phyloP scores from a whole-genome alignment of 257 asterid species.

The Primulina tabacum region DNA sequence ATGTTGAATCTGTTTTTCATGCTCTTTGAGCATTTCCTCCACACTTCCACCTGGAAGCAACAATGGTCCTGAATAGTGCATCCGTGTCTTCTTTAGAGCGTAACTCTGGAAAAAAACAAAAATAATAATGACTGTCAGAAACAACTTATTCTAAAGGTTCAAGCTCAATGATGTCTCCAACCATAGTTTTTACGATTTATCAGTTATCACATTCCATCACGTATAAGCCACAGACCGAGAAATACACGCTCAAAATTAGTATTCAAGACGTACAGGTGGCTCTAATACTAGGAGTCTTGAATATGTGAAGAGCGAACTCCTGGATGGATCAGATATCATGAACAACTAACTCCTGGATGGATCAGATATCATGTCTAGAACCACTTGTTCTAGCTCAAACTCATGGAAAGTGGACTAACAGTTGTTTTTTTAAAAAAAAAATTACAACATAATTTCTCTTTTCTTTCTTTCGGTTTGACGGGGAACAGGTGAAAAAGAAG shows the following conservation, averaged over 20 bases:
- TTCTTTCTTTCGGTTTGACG: not conserved
- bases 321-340: not conserved
- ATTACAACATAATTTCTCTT: not conserved
- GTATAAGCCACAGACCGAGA: not conserved
- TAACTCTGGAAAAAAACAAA: slow-evolving; percentile 36
- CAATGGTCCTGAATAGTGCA: slow-evolving; percentile 84
- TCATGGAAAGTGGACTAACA: not conserved
- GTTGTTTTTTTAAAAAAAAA: too few relatives aligned
- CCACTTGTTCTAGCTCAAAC: not conserved
- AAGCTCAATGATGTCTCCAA: not conserved
- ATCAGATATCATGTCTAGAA: not conserved
- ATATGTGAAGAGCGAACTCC: not conserved
- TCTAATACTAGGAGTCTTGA: not conserved
- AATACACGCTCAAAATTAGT: not conserved
- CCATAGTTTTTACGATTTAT: not conserved
- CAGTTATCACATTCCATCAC: not conserved
- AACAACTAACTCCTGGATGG: not conserved
- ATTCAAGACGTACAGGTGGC: not conserved
- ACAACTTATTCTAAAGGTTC: not conserved
- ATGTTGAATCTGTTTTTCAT: slow-evolving; percentile 69
- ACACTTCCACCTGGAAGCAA: slow-evolving; percentile 59
- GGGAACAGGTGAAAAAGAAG: slow-evolving; percentile 2
- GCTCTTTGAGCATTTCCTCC: slow-evolving; percentile 84
- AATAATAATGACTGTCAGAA: not conserved
- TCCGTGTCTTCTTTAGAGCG: slow-evolving; percentile 49